Conservation (phyloP, 768 basidiomycete species). For the Phlebiopsis flavidoalba region DNA sequence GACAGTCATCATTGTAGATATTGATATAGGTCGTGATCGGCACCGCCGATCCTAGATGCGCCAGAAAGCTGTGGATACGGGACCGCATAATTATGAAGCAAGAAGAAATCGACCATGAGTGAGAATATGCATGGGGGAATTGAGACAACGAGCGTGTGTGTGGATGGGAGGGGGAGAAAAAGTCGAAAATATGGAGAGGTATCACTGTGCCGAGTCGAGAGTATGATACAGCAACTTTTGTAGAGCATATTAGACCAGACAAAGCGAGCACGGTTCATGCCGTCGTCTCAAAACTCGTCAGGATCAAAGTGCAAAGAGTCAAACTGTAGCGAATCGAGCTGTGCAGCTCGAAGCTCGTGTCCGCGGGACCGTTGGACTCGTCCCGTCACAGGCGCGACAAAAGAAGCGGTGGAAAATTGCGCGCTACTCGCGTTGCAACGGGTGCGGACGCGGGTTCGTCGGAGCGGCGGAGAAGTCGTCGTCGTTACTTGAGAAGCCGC, state of each 20-base stretch:
- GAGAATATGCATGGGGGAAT: neutral
- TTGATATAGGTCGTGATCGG: neutral
- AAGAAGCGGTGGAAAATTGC: neutral
- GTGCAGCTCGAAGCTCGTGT: conserved; percentile 54
- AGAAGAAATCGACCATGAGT: neutral
- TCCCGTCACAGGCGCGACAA: conserved; percentile 2
- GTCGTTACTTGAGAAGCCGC: neutral
- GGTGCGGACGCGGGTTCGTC: conserved; percentile 2
- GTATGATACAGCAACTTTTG: neutral
- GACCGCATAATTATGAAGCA: neutral
- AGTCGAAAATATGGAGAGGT: neutral
- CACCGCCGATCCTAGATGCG: neutral
- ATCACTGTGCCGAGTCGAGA: neutral
- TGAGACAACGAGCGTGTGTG: neutral
- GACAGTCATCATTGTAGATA: neutral
- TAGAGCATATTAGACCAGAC: neutral
- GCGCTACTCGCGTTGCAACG: conserved; percentile 4
- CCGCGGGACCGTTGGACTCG: conserved; percentile 17
- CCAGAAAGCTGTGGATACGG: neutral
- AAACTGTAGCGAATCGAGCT: conserved; percentile 68
- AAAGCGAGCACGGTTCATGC: neutral
- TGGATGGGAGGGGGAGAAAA: neutral
- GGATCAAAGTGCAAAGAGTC: conserved; percentile 66
- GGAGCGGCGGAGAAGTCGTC: conserved; percentile 1
- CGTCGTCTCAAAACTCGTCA: conserved; percentile 34